Percentiles rank a stretch among this genome's conserved stretches.
phyloP scores from a whole-genome alignment of 2,329 filamentous ascomycete species.

The Juglanconis juglandina region DNA sequence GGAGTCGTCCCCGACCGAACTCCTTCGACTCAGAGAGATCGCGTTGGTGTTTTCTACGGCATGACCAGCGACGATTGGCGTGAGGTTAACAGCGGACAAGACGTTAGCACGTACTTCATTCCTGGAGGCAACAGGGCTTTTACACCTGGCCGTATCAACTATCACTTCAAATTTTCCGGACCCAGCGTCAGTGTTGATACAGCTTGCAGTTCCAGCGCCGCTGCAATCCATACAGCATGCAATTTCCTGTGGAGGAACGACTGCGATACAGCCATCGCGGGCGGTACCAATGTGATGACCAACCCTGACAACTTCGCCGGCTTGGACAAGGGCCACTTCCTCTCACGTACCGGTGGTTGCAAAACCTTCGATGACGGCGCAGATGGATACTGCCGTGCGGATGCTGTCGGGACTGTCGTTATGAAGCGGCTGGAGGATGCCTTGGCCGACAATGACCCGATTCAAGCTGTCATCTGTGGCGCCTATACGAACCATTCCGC shows the following conservation, averaged over 20 bases:
- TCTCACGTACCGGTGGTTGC: slow-evolving; percentile 41
- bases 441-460: slow-evolving; percentile 42
- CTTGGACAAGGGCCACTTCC: slow-evolving; percentile 59
- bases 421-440: slow-evolving; percentile 44
- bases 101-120: slow-evolving; percentile 20
- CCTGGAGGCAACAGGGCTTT: slow-evolving; percentile 28
- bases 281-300: slow-evolving; percentile 61
- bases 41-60: slow-evolving; percentile 65
- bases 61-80: slow-evolving; percentile 53
- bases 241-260: slow-evolving; percentile 58
- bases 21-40: slow-evolving; percentile 24
- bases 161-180: slow-evolving; percentile 33
- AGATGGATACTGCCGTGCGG: slow-evolving; percentile 51
- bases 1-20: slow-evolving; percentile 33
- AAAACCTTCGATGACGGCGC: slow-evolving; percentile 30
- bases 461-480: slow-evolving; percentile 30
- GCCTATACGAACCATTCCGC: slow-evolving; percentile 62
- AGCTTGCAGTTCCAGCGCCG: slow-evolving; percentile 35
- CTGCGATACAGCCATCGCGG: slow-evolving; percentile 61
- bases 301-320: slow-evolving; percentile 63
- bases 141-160: slow-evolving; percentile 35
- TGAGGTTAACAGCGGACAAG: slow-evolving; percentile 55
- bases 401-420: slow-evolving; percentile 23
- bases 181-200: slow-evolving; percentile 36
- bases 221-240: slow-evolving; percentile 38